Conservation (phyloP, 352 stramenopile genomes). For the Globisporangium echinulatum region DNA sequence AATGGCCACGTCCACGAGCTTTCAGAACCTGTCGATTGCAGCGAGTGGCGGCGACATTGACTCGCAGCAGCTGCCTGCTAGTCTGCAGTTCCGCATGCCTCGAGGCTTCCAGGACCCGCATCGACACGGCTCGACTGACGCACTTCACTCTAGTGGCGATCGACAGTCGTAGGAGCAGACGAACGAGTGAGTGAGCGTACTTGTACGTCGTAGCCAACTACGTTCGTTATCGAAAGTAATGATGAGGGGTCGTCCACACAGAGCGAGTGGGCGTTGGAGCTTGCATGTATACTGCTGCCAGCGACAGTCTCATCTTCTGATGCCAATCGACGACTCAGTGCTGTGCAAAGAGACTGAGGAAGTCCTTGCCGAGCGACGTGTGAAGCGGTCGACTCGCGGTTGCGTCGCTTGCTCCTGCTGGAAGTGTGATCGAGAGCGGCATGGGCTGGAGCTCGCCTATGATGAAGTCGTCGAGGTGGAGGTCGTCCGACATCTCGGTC, state of each 20-base stretch:
- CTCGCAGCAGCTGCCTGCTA: slow-evolving; percentile 8
- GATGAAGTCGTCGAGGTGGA: slow-evolving; percentile 66
- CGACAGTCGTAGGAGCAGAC: neutral
- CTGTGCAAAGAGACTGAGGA: slow-evolving; percentile 76
- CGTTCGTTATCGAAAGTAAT: too few relatives aligned
- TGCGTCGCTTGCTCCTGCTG: neutral
- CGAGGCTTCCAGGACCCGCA: slow-evolving; percentile 4
- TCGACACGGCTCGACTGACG: neutral
- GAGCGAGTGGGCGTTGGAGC: neutral
- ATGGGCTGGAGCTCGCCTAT: slow-evolving; percentile 21
- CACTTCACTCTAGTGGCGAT: too few relatives aligned
- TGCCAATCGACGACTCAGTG: too few relatives aligned
- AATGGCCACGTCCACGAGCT: slow-evolving; percentile 66
- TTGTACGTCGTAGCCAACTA: too few relatives aligned
- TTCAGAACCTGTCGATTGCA: slow-evolving; percentile 21
- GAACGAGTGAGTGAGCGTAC: too few relatives aligned
- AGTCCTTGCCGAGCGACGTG: slow-evolving; percentile 72
- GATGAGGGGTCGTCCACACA: too few relatives aligned
- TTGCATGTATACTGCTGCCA: too few relatives aligned
- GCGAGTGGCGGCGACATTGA: neutral
- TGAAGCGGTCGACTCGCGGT: slow-evolving; percentile 27
- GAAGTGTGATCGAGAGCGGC: slow-evolving; percentile 4
- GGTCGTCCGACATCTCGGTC: slow-evolving; percentile 53
- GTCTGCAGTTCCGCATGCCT: slow-evolving; percentile 9
- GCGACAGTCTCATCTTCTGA: too few relatives aligned